Conservation (phyloP, 2,329 filamentous ascomycete genomes). For the Verticillium zaregamsianum region DNA sequence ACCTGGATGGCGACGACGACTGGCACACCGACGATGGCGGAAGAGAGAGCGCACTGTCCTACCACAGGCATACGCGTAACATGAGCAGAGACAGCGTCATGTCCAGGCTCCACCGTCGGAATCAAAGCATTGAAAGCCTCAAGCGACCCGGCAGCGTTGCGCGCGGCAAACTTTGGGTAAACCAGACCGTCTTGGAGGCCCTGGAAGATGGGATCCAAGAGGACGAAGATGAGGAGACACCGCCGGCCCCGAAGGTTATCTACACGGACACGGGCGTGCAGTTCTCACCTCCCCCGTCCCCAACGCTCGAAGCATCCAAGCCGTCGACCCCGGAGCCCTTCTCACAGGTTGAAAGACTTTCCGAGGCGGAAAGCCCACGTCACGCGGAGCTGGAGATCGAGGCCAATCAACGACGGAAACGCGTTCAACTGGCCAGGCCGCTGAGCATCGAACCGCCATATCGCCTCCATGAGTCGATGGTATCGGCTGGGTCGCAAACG, state of each 20-base stretch:
- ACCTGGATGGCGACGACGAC: constrained; percentile 76
- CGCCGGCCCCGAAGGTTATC: constrained; percentile 33
- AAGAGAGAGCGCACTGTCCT: constrained; percentile 57
- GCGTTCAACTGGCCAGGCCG: constrained; percentile 52
- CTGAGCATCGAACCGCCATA: constrained; percentile 37
- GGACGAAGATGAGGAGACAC: constrained; percentile 39
- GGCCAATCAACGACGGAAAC: constrained; percentile 70
- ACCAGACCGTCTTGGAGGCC: constrained; percentile 50
- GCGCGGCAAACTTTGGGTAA: constrained; percentile 49
- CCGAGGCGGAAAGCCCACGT: constrained; percentile 39
- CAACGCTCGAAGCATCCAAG: constrained; percentile 40
- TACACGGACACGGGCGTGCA: constrained; percentile 79
- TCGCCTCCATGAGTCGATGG: constrained; percentile 46
- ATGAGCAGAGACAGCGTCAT: constrained; percentile 54
- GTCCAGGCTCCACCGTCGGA: constrained; percentile 47
- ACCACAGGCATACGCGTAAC: constrained; percentile 44
- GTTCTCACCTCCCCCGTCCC: constrained; percentile 78
- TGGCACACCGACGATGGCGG: constrained; percentile 69
- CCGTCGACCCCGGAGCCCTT: constrained; percentile 38
- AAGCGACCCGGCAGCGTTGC: constrained; percentile 51
- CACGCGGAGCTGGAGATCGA: constrained; percentile 58
- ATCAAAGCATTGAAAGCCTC: constrained; percentile 55
- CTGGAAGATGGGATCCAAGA: constrained; percentile 48
- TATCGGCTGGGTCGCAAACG: constrained; percentile 62
- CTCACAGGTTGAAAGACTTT: constrained; percentile 28